Percentiles rank a stretch among this genome's conserved stretches.
Evolutionary conservation across 345 rosid species (phyloP).

Genomic region (Sonneratia caseolaris): DNA sequence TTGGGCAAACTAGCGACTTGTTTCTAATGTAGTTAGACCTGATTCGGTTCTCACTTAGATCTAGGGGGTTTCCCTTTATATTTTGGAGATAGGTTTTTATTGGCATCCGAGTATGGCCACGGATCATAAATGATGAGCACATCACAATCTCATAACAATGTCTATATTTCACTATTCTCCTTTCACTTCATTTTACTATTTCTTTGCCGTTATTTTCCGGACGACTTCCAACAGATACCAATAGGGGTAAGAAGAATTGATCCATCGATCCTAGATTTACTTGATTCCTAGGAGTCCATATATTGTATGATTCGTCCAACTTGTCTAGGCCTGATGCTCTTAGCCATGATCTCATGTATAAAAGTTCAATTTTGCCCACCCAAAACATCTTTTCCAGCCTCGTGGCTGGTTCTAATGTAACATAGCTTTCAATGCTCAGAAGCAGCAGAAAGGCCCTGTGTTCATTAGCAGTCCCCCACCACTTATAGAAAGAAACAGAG

Average conservation of each 20-base stretch:
- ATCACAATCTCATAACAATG: no score
- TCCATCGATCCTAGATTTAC: neutral
- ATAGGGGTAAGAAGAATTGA: neutral
- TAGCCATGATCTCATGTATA: neutral
- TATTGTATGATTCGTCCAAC: neutral
- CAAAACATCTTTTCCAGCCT: neutral
- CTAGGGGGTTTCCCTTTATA: no score
- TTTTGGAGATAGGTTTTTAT: no score
- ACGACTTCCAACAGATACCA: neutral
- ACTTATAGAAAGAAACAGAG: neutral
- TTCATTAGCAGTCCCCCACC: neutral
- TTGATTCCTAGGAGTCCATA: no score
- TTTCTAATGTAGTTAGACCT: no score
- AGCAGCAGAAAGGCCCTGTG: neutral
- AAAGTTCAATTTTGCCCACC: neutral
- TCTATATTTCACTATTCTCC: no score
- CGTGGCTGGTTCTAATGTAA: neutral
- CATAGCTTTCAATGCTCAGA: conserved; percentile 3
- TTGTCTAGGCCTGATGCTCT: neutral
- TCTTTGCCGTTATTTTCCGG: no score
- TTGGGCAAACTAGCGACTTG: no score
- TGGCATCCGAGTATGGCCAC: no score
- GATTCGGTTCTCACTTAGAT: no score
- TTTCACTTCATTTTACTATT: no score
- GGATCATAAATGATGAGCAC: no score